These are phyloP conservation scores for Zoysia matrella DNA, from an alignment of 202 grass and related monocot genomes.

Conservation along the genomic window DNA sequence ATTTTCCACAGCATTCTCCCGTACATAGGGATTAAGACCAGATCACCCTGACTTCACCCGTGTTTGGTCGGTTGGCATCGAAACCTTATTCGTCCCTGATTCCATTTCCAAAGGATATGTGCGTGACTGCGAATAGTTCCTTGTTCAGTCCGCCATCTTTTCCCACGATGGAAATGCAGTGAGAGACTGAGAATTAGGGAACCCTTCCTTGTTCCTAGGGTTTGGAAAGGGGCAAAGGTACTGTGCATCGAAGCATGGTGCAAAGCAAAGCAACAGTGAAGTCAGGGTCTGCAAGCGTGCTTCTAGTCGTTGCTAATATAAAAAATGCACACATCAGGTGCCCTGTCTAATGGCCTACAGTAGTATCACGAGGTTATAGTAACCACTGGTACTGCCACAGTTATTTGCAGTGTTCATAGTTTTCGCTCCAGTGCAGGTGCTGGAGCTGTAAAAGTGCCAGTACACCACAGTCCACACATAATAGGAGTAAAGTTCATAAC, in stretches of 20 bases:
- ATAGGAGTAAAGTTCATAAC: no score
- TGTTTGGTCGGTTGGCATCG: not conserved
- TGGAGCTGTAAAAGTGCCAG: not conserved
- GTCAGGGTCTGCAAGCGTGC: conserved; percentile 8
- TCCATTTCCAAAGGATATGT: conserved; percentile 42
- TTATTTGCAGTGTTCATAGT: conserved; percentile 2
- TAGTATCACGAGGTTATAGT: conserved; percentile 72
- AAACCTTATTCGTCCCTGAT: conserved; percentile 27
- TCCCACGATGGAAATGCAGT: conserved; percentile 64
- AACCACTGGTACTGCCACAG: conserved; percentile 43
- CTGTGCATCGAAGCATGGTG: not conserved
- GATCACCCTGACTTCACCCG: not conserved
- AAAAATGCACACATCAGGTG: conserved; percentile 48
- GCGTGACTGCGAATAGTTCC: conserved; percentile 47
- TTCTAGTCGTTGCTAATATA: conserved; percentile 57
- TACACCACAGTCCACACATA: not conserved
- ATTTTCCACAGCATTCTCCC: not conserved
- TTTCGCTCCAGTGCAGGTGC: not conserved
- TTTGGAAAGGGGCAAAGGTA: conserved; percentile 33
- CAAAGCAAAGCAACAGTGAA: not conserved
- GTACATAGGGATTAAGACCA: not conserved
- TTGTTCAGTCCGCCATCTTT: conserved; percentile 49
- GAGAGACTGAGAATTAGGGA: not conserved
- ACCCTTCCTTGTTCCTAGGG: conserved; percentile 40
- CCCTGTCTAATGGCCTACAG: conserved; percentile 47